These are phyloP conservation scores for Kurtzmaniella quercitrusa DNA, from an alignment of 1,139 yeast species.

Conservation along the genomic window DNA sequence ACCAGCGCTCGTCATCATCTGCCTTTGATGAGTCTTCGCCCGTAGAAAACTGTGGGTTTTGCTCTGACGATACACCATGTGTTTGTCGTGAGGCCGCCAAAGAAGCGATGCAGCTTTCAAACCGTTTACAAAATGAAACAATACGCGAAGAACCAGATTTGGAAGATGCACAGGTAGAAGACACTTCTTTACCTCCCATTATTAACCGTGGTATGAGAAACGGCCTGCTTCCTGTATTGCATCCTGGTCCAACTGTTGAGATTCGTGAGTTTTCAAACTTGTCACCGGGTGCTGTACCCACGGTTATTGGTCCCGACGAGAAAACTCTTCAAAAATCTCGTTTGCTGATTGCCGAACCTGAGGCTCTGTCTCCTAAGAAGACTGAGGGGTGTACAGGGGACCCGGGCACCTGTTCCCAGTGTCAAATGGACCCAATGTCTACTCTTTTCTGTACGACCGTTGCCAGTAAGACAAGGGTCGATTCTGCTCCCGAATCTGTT, in stretches of 20 bases:
- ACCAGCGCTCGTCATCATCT: not conserved
- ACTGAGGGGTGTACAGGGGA: conserved; percentile 70
- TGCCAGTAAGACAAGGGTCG: conserved; percentile 32
- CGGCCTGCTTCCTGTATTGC: conserved; percentile 53
- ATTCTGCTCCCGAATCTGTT: conserved; percentile 32
- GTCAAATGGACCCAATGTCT: conserved; percentile 85
- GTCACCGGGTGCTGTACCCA: conserved; percentile 41
- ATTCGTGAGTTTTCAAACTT: conserved; percentile 42
- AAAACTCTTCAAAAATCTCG: conserved; percentile 7
- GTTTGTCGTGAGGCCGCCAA: conserved; percentile 83
- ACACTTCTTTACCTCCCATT: conserved; percentile 34
- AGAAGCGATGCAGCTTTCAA: conserved; percentile 44
- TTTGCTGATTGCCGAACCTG: conserved; percentile 6
- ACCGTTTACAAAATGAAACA: conserved; percentile 15
- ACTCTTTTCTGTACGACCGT: conserved; percentile 84
- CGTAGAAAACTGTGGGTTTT: conserved; percentile 85
- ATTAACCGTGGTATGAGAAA: conserved; percentile 24
- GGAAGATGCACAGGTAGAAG: conserved; percentile 15
- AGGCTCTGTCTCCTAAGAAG: conserved; percentile 8
- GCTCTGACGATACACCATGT: conserved; percentile 89
- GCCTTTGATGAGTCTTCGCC: conserved; percentile 45
- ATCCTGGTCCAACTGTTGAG: conserved; percentile 64
- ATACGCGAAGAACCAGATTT: conserved; percentile 13
- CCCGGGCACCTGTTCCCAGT: conserved; percentile 84
- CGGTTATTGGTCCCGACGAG: conserved; percentile 24